A percentile compares a stretch with the other conserved stretches of the same genome.
Evolutionary conservation across 306 rosid genomes (phyloP).

Genomic region (Quercus parvula): DNA sequence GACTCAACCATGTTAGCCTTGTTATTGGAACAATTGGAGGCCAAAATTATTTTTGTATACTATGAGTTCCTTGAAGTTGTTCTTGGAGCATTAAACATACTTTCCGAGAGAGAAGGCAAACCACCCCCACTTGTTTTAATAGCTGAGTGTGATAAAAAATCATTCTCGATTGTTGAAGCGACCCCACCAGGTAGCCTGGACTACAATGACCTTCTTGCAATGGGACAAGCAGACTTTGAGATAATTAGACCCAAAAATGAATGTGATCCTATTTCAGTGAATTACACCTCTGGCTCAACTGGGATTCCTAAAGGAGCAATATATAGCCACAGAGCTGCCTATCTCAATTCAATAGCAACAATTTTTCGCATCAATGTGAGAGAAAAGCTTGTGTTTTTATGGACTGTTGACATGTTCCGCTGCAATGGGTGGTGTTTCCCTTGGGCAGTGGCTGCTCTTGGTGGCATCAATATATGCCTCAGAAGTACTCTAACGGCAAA

Average conservation of each 20-base stretch:
- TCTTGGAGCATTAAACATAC: slow-evolving; percentile 31
- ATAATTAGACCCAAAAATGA: slow-evolving; percentile 37
- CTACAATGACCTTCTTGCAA: slow-evolving; percentile 40
- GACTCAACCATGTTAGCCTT: slow-evolving; percentile 48
- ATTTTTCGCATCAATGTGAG: slow-evolving; percentile 43
- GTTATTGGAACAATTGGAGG: slow-evolving; percentile 49
- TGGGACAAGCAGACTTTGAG: slow-evolving; percentile 32
- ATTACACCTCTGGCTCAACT: slow-evolving; percentile 81
- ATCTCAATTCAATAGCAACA: slow-evolving; percentile 59
- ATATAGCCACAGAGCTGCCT: slow-evolving; percentile 72
- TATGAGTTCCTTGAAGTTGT: slow-evolving; percentile 42
- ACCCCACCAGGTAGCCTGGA: slow-evolving; percentile 31
- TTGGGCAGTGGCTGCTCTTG: slow-evolving; percentile 74
- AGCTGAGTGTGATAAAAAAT: slow-evolving; percentile 21
- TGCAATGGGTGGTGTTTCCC: slow-evolving; percentile 90
- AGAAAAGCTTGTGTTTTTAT: slow-evolving; percentile 52
- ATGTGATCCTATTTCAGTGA: slow-evolving; percentile 68
- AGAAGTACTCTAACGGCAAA: slow-evolving; percentile 37
- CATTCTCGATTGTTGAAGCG: slow-evolving; percentile 1
- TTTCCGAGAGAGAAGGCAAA: slow-evolving; percentile 32
- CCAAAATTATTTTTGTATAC: slow-evolving; percentile 62
- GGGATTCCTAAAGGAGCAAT: slow-evolving; percentile 74
- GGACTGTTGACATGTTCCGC: slow-evolving; percentile 97
- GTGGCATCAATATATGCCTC: slow-evolving; percentile 75
- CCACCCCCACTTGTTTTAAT: slow-evolving; percentile 59